These are phyloP conservation scores for Coccinonectria pachysandricola DNA, from an alignment of 2,329 filamentous ascomycete genomes.

Conservation along the genomic window DNA sequence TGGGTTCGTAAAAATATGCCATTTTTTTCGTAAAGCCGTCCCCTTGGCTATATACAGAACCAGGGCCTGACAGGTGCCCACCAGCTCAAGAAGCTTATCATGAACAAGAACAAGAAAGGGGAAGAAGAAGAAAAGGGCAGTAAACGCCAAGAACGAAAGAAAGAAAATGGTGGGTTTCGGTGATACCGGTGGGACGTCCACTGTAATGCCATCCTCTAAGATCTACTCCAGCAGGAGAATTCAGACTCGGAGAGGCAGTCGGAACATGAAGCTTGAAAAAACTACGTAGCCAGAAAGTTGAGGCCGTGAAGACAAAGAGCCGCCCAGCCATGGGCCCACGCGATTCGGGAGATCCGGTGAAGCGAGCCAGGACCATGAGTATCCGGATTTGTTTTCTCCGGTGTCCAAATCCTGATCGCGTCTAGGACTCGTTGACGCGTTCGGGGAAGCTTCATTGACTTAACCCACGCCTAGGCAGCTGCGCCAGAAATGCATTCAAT, in stretches of 20 bases:
- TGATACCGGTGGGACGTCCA: slow-evolving; percentile 13
- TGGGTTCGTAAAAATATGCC: slow-evolving; percentile 1
- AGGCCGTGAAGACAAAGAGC: too few species aligned
- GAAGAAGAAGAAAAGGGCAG: slow-evolving; percentile 4
- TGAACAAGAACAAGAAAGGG: slow-evolving; percentile 5
- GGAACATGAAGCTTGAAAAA: too few species aligned
- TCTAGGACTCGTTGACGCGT: too few species aligned
- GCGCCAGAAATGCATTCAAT: slow-evolving; percentile 17
- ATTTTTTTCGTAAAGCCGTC: slow-evolving; percentile 7
- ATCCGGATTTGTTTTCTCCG: too few species aligned
- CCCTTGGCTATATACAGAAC: slow-evolving; percentile 15
- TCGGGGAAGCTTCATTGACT: too few species aligned
- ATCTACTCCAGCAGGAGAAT: slow-evolving; percentile 2
- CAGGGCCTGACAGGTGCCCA: slow-evolving; percentile 9
- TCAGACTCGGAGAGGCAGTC: not conserved
- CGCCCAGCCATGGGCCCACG: too few species aligned
- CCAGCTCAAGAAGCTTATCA: slow-evolving; percentile 13
- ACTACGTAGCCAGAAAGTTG: slow-evolving; percentile 4
- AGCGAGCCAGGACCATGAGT: too few species aligned
- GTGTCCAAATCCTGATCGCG: too few species aligned
- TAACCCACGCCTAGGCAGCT: slow-evolving; percentile 6
- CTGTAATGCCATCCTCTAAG: slow-evolving; percentile 4
- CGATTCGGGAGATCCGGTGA: too few species aligned
- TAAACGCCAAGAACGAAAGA: slow-evolving; percentile 11
- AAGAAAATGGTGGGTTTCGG: slow-evolving; percentile 13